Conservation (phyloP, 2,329 filamentous ascomycete genomes). For the Cercospora sp. region DNA sequence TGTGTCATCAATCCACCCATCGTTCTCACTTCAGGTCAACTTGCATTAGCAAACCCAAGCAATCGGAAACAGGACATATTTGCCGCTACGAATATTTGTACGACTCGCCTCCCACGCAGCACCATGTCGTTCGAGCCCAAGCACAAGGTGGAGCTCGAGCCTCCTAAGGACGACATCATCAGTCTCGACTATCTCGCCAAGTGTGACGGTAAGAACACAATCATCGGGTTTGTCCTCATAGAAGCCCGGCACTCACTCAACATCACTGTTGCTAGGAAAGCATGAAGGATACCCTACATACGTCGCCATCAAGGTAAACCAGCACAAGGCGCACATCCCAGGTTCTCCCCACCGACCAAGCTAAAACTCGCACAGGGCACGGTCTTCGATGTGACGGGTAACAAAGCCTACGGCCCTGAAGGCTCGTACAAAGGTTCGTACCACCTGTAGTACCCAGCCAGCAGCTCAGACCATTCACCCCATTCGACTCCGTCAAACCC, state of each 20-base stretch:
- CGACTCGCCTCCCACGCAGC: background rate
- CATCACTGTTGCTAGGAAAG: conserved; percentile 54
- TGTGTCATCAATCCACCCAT: background rate
- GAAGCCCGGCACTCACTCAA: background rate
- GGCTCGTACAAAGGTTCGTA: conserved; percentile 77
- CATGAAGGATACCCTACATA: conserved; percentile 62
- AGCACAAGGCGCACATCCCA: background rate
- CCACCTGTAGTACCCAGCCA: background rate
- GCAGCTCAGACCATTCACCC: background rate
- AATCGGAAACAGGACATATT: conserved; percentile 1
- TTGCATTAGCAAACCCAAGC: conserved; percentile 1
- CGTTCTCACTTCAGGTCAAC: conserved; percentile 4
- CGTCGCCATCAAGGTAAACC: conserved; percentile 59
- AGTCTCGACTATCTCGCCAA: conserved; percentile 74
- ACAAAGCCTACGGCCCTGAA: conserved; percentile 78
- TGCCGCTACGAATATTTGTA: background rate
- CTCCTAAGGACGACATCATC: conserved; percentile 86
- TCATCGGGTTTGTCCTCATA: background rate
- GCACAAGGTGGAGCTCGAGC: conserved; percentile 69
- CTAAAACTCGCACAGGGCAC: conserved; percentile 62
- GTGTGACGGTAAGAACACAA: conserved; percentile 70
- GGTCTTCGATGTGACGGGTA: conserved; percentile 91
- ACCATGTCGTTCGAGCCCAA: conserved; percentile 71
- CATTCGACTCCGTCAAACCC: background rate
- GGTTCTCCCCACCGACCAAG: background rate